Evolutionary conservation across 306 rosid genomes (phyloP).

Genomic region (Cicer cuneatum): DNA sequence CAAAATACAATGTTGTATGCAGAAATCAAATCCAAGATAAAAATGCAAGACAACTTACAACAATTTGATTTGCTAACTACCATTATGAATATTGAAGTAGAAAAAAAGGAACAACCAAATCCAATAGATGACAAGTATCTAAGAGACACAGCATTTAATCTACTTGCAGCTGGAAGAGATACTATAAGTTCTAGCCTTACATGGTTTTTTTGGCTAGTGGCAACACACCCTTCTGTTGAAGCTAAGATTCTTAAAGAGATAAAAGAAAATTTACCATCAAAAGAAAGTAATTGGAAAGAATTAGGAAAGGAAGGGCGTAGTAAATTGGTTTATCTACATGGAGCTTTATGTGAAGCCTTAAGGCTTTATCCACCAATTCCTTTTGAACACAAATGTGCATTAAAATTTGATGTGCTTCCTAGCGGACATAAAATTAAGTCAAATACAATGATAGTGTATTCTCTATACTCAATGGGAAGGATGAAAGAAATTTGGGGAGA

Average conservation of each 20-base stretch:
- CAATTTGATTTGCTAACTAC: background rate
- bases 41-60: background rate
- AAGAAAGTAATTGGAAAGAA: background rate
- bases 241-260: background rate
- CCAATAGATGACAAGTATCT: background rate
- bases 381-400: conserved; percentile 20
- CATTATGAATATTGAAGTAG: background rate
- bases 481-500: conserved; percentile 35
- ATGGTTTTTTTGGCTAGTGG: background rate
- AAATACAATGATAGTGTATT: background rate
- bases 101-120: background rate
- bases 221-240: conserved; percentile 13
- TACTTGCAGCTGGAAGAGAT: conserved; percentile 5
- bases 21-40: background rate
- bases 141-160: background rate
- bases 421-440: conserved; percentile 31
- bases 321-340: conserved; percentile 34
- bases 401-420: conserved; percentile 23
- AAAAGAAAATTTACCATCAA: background rate
- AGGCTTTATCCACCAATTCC: conserved; percentile 36
- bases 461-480: conserved; percentile 30
- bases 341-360: conserved; percentile 13
- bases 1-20: background rate
- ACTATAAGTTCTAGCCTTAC: background rate
- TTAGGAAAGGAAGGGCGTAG: conserved; percentile 16